These are phyloP conservation scores for Paraconiothyrium brasiliense DNA, from an alignment of 2,329 filamentous ascomycete species.

Conservation along the genomic window DNA sequence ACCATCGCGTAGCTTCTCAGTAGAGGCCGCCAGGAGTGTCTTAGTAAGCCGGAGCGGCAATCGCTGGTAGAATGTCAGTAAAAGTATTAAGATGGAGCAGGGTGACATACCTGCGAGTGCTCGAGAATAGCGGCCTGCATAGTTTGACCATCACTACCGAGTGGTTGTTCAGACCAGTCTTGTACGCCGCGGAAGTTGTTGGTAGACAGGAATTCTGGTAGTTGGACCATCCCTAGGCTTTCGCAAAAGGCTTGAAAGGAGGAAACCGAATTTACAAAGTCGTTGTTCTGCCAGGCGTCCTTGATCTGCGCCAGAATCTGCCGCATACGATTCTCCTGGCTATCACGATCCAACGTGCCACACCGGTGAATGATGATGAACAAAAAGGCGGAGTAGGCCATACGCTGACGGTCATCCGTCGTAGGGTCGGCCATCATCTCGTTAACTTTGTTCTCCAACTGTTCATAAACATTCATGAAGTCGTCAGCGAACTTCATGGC, in stretches of 20 bases:
- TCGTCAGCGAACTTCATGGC: slow-evolving; percentile 92
- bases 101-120: slow-evolving; percentile 66
- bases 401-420: slow-evolving; percentile 82
- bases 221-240: slow-evolving; percentile 79
- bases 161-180: slow-evolving; percentile 81
- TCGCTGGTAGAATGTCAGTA: slow-evolving; percentile 58
- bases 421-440: slow-evolving; percentile 78
- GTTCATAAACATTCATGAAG: slow-evolving; percentile 85
- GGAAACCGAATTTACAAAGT: slow-evolving; percentile 73
- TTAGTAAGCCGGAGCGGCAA: slow-evolving; percentile 89
- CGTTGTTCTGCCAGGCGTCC: slow-evolving; percentile 78
- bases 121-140: slow-evolving; percentile 82
- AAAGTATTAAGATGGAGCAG: background rate
- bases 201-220: slow-evolving; percentile 79
- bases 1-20: slow-evolving; percentile 83
- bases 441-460: slow-evolving; percentile 83
- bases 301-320: slow-evolving; percentile 85
- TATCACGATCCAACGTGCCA: slow-evolving; percentile 73
- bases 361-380: slow-evolving; percentile 95
- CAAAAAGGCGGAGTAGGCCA: slow-evolving; percentile 88
- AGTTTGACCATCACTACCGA: slow-evolving; percentile 81
- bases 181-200: slow-evolving; percentile 77
- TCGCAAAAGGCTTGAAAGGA: slow-evolving; percentile 82
- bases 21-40: slow-evolving; percentile 89
- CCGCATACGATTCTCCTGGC: slow-evolving; percentile 75